phyloP scores from a whole-genome alignment of 2,329 filamentous ascomycete genomes.

The Nemania serpens region DNA sequence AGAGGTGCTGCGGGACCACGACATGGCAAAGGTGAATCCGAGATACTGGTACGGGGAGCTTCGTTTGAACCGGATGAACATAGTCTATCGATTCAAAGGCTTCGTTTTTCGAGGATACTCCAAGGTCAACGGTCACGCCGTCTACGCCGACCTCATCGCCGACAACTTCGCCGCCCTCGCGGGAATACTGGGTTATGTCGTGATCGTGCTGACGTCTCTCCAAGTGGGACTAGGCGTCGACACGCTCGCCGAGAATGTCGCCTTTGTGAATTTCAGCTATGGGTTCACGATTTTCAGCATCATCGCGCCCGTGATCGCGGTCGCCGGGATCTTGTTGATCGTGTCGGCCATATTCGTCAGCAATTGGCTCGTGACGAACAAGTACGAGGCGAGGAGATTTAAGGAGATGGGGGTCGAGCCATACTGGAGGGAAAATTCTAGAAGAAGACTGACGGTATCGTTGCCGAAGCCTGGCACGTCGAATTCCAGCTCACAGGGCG shows the following conservation, averaged over 20 bases:
- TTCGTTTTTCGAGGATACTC: conserved; percentile 38
- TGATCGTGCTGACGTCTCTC: conserved; percentile 40
- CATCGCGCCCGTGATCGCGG: conserved; percentile 35
- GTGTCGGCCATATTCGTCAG: conserved; percentile 36
- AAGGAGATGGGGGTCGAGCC: conserved; percentile 38
- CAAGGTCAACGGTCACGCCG: conserved; percentile 30
- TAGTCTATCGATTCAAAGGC: conserved; percentile 46
- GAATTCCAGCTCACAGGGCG: neutral
- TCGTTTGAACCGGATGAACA: conserved; percentile 46
- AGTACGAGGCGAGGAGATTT: conserved; percentile 38
- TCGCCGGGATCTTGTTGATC: conserved; percentile 29
- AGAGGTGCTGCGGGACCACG: conserved; percentile 36
- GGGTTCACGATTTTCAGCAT: conserved; percentile 41
- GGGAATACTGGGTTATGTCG: conserved; percentile 46
- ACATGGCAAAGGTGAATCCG: conserved; percentile 40
- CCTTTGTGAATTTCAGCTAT: conserved; percentile 40
- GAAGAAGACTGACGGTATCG: neutral
- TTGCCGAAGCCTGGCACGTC: neutral
- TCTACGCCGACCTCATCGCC: conserved; percentile 46
- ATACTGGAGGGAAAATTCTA: conserved; percentile 31
- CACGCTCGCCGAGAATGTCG: conserved; percentile 29
- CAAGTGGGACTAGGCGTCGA: conserved; percentile 40
- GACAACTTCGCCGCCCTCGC: conserved; percentile 48
- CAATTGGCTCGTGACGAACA: conserved; percentile 36
- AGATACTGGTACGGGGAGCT: conserved; percentile 50